phyloP scores from a whole-genome alignment of 2,329 filamentous ascomycete genomes.

The Helminthosporium solani region DNA sequence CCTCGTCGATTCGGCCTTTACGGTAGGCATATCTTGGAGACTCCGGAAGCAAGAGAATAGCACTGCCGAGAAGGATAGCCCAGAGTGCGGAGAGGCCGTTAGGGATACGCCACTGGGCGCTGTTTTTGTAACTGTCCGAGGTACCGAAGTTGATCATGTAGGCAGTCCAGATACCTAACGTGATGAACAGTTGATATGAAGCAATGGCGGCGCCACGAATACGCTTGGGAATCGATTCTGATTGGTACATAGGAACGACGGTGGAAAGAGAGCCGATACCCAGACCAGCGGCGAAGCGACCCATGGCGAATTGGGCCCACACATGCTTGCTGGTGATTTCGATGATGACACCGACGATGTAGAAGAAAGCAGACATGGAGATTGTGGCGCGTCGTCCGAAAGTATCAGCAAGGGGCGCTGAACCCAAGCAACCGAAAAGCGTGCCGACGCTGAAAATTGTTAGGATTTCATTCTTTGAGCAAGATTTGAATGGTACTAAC shows the following conservation, averaged over 20 bases:
- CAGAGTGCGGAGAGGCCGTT: constrained; percentile 60
- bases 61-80: constrained; percentile 54
- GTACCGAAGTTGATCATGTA: constrained; percentile 62
- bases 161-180: constrained; percentile 62
- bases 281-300: constrained; percentile 64
- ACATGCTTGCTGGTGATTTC: constrained; percentile 60
- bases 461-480: constrained; percentile 1
- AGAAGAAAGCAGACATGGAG: constrained; percentile 61
- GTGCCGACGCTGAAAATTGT: constrained; percentile 57
- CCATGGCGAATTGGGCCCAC: constrained; percentile 66
- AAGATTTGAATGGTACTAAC: constrained; percentile 19
- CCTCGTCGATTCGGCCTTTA: constrained; percentile 52
- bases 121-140: constrained; percentile 48
- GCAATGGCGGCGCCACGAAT: constrained; percentile 64
- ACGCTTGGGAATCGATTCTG: constrained; percentile 64
- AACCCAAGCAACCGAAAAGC: constrained; percentile 67
- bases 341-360: constrained; percentile 64
- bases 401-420: constrained; percentile 60
- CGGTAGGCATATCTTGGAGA: constrained; percentile 61
- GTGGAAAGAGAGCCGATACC: constrained; percentile 67
- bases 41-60: constrained; percentile 58
- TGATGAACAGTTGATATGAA: constrained; percentile 69
- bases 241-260: constrained; percentile 62
- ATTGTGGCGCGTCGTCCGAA: constrained; percentile 64
- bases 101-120: constrained; percentile 64